A percentile compares a stretch with the other conserved stretches of the same genome.
Evolutionary conservation across 139 green algal species (phyloP).

Genomic region (Spirogloea muscicola): DNA sequence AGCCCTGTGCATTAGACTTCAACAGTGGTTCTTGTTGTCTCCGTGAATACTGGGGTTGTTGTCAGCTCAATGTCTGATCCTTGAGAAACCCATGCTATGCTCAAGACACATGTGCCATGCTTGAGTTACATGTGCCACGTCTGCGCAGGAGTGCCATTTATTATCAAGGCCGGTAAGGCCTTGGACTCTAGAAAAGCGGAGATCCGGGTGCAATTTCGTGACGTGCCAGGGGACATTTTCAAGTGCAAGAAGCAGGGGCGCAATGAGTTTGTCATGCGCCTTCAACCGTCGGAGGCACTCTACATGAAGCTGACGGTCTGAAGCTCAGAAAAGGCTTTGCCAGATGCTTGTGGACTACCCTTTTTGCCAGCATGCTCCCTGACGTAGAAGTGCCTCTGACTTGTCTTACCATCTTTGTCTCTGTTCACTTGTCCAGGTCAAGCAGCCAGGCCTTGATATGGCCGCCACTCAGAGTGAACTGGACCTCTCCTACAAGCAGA

Average conservation of each 20-base stretch:
- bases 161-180: constrained; percentile 85
- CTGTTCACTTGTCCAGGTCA: constrained; percentile 34
- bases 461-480: constrained; percentile 48
- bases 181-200: constrained; percentile 67
- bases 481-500: constrained; percentile 48
- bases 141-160: constrained; percentile 49
- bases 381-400: no score
- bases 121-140: no score
- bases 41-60: not conserved
- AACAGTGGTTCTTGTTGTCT: not conserved
- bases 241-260: constrained; percentile 49
- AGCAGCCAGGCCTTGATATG: constrained; percentile 49
- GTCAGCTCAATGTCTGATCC: not conserved
- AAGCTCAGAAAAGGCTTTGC: not conserved
- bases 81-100: not conserved
- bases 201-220: constrained; percentile 58
- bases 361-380: not conserved
- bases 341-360: not conserved
- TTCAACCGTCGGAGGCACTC: constrained; percentile 83
- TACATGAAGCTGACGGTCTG: constrained; percentile 84
- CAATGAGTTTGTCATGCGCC: constrained; percentile 92
- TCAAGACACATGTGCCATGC: not conserved
- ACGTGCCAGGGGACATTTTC: constrained; percentile 52
- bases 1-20: not conserved
- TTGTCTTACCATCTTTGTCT: no score